Conservation (phyloP, 1,284 basidiomycete genomes). For the Leccinum pachyderme region DNA sequence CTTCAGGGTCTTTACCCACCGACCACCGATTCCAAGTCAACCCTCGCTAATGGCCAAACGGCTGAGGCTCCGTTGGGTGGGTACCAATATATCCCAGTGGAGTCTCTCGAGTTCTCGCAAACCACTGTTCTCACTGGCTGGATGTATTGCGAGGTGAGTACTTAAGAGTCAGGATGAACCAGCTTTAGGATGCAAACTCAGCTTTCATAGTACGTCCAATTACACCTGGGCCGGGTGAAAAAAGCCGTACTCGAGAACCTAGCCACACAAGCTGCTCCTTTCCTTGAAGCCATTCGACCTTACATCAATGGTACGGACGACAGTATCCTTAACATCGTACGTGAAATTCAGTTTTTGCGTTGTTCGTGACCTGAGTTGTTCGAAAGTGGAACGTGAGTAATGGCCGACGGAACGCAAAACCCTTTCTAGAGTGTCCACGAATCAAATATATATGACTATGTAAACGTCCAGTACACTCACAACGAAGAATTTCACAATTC, state of each 20-base stretch:
- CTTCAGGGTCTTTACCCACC: constrained; percentile 49
- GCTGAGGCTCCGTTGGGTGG: constrained; percentile 50
- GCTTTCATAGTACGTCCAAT: constrained; percentile 27
- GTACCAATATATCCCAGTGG: constrained; percentile 42
- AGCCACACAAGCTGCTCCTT: constrained; percentile 35
- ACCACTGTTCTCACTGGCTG: constrained; percentile 30
- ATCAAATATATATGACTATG: constrained; percentile 45
- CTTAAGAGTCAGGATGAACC: neutral
- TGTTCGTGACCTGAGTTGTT: constrained; percentile 11
- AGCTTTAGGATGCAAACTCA: neutral
- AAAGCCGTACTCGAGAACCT: constrained; percentile 35
- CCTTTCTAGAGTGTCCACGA: constrained; percentile 5
- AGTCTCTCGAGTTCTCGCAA: constrained; percentile 31
- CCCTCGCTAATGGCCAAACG: constrained; percentile 47
- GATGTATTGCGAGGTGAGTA: constrained; percentile 32
- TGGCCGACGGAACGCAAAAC: neutral
- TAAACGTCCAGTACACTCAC: constrained; percentile 53
- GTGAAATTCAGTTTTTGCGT: constrained; percentile 2
- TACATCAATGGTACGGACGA: constrained; percentile 41
- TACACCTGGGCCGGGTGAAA: constrained; percentile 30
- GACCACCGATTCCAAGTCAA: constrained; percentile 33
- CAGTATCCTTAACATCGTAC: constrained; percentile 43
- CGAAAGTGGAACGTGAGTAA: constrained; percentile 33
- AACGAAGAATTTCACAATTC: constrained; percentile 40
- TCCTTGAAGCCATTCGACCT: constrained; percentile 40